Percentiles rank a stretch among this genome's conserved stretches.
Conservation (phyloP, 345 rosid species). For the Physaria fendleri region DNA sequence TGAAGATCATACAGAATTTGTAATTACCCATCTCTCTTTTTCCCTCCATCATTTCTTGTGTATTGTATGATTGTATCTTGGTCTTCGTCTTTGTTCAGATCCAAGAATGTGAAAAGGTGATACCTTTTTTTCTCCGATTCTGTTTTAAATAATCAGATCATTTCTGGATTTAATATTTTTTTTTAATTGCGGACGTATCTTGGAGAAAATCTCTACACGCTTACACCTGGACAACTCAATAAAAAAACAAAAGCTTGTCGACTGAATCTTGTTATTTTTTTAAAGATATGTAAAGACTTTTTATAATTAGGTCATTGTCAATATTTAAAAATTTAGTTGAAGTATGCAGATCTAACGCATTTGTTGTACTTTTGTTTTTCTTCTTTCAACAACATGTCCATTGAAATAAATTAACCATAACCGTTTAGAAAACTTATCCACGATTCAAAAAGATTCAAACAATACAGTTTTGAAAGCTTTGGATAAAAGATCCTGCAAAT, state of each 20-base stretch:
- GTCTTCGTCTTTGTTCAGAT: constrained; percentile 14
- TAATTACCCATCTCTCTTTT: constrained; percentile 50
- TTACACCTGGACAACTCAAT: constrained; percentile 12
- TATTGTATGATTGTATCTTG: neutral
- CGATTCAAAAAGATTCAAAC: neutral
- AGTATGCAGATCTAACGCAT: neutral
- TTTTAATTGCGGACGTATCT: neutral
- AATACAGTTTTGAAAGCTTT: neutral
- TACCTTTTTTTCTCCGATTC: constrained; percentile 1
- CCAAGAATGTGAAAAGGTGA: constrained; percentile 23
- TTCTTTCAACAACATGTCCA: neutral
- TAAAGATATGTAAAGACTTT: neutral
- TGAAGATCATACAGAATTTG: constrained; percentile 63
- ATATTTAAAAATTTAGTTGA: too few species aligned
- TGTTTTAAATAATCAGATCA: constrained; percentile 7
- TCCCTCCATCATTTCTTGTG: neutral
- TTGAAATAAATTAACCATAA: neutral
- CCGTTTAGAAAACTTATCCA: neutral
- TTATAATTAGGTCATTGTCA: neutral
- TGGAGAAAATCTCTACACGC: neutral
- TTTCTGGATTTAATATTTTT: neutral
- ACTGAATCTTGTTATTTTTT: neutral
- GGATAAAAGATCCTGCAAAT: neutral
- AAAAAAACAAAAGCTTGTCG: neutral
- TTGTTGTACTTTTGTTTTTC: neutral